Conservation (phyloP, 179 eudicot species). For the Nepenthes alata region DNA sequence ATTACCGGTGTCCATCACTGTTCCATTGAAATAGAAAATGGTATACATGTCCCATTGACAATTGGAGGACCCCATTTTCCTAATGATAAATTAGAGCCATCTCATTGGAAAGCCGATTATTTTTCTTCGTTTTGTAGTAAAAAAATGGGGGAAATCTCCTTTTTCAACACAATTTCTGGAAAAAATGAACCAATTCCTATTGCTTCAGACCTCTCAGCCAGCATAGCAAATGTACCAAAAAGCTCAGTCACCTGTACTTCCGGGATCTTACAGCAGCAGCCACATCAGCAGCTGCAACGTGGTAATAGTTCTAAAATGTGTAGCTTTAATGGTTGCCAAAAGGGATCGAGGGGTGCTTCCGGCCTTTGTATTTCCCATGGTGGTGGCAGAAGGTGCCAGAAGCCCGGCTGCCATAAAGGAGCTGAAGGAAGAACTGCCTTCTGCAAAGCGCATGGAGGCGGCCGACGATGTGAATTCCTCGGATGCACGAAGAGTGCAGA, state of each 20-base stretch:
- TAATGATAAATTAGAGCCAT: constrained; percentile 16
- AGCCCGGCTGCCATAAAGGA: constrained; percentile 54
- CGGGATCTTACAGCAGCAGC: constrained; percentile 25
- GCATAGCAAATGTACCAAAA: constrained; percentile 25
- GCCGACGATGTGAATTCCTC: constrained; percentile 9
- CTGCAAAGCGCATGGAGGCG: constrained; percentile 48
- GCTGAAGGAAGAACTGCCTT: constrained; percentile 64
- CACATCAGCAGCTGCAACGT: constrained; percentile 19
- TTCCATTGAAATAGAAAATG: constrained; percentile 10
- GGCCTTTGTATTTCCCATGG: constrained; percentile 74
- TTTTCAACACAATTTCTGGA: constrained; percentile 14
- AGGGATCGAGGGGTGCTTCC: constrained; percentile 68
- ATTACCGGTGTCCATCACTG: constrained; percentile 15
- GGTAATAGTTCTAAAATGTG: constrained; percentile 39
- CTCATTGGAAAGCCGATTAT: constrained; percentile 9
- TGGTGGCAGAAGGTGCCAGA: constrained; percentile 69
- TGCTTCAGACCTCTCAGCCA: constrained; percentile 24
- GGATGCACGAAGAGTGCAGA: constrained; percentile 11
- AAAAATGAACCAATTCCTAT: constrained; percentile 12
- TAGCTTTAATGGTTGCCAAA: constrained; percentile 41
- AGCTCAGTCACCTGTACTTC: constrained; percentile 55
- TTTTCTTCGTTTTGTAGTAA: constrained; percentile 9
- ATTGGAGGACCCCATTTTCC: constrained; percentile 6
- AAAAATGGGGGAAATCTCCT: constrained; percentile 10
- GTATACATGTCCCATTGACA: constrained; percentile 8